These are phyloP conservation scores for Microcera coccophila DNA, from an alignment of 2,329 filamentous ascomycete species.

Conservation along the genomic window DNA sequence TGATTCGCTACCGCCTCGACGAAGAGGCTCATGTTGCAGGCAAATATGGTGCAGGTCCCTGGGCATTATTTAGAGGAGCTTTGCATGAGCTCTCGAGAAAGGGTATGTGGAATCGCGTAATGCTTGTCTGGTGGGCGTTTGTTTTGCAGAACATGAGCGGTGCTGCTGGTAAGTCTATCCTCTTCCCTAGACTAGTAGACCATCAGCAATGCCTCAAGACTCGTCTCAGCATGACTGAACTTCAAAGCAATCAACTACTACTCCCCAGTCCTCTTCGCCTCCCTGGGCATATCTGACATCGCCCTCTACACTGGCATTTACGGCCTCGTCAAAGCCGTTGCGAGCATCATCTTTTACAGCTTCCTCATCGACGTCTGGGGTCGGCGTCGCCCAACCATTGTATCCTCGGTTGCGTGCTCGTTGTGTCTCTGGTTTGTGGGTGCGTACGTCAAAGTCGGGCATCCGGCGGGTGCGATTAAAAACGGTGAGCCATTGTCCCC, in stretches of 20 bases:
- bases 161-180: conserved; percentile 32
- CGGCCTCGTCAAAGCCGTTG: conserved; percentile 43
- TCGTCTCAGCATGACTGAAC: conserved; percentile 4
- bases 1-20: conserved; percentile 37
- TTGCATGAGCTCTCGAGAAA: conserved; percentile 34
- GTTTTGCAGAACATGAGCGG: conserved; percentile 40
- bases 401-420: conserved; percentile 46
- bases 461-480: conserved; percentile 43
- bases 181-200: rapidly evolving
- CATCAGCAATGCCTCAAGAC: not conserved
- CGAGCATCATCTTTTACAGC: conserved; percentile 40
- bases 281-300: conserved; percentile 43
- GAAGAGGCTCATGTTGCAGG: conserved; percentile 33
- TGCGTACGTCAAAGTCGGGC: conserved; percentile 50
- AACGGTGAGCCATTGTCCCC: conserved; percentile 40
- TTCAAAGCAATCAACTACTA: conserved; percentile 41
- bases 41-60: conserved; percentile 31
- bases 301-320: conserved; percentile 50
- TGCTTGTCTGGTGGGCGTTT: conserved; percentile 37
- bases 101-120: conserved; percentile 40
- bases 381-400: conserved; percentile 40
- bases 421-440: conserved; percentile 50
- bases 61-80: conserved; percentile 34
- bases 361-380: conserved; percentile 40
- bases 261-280: conserved; percentile 39